These are phyloP conservation scores for Pisolithus microcarpus DNA, from an alignment of 768 basidiomycete species.

Conservation along the genomic window DNA sequence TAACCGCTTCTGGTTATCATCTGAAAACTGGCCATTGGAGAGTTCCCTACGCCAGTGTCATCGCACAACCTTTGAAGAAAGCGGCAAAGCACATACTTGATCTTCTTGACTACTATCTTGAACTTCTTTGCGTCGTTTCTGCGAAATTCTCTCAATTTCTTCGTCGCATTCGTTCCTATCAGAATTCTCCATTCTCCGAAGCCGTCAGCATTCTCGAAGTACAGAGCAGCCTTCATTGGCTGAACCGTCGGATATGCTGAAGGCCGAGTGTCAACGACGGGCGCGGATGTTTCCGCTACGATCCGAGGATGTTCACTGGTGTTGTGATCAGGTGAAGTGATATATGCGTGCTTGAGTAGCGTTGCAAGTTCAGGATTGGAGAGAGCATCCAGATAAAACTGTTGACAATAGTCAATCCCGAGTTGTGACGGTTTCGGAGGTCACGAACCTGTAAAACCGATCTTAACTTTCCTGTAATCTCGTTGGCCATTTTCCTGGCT, in stretches of 20 bases:
- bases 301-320: background rate
- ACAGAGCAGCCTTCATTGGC: slow-evolving; percentile 20
- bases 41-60: slow-evolving; percentile 39
- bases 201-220: background rate
- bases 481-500: slow-evolving; percentile 3
- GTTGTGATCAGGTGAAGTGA: background rate
- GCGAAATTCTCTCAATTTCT: background rate
- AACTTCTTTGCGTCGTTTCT: background rate
- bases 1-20: slow-evolving; percentile 52
- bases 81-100: background rate
- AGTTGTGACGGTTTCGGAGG: background rate
- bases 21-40: slow-evolving; percentile 55
- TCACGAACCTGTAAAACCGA: slow-evolving; percentile 23
- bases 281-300: background rate
- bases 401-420: background rate
- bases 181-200: background rate
- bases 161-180: background rate
- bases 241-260: slow-evolving; percentile 41
- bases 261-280: slow-evolving; percentile 7
- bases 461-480: slow-evolving; percentile 22
- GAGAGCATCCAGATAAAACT: slow-evolving; percentile 25
- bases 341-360: slow-evolving; percentile 7
- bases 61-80: background rate
- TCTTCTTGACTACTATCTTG: background rate
- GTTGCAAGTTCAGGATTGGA: slow-evolving; percentile 8